These are phyloP conservation scores for Suillus paluster DNA, from an alignment of 768 basidiomycete genomes.

Conservation along the genomic window DNA sequence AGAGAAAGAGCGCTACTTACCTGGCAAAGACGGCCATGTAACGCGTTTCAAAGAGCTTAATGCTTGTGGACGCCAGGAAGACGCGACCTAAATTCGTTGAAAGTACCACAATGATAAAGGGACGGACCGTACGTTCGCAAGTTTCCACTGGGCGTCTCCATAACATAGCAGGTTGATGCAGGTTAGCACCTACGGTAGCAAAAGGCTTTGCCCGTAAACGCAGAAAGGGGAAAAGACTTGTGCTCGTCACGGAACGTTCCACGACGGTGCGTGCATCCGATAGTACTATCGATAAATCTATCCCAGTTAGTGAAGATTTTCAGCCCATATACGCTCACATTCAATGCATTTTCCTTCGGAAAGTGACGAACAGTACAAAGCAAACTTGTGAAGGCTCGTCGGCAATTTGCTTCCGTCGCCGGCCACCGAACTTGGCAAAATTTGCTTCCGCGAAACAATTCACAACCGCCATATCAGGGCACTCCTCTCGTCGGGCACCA, in stretches of 20 bases:
- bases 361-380: constrained; percentile 20
- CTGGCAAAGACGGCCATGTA: constrained; percentile 12
- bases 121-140: constrained; percentile 12
- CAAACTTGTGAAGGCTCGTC: constrained; percentile 7
- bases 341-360: constrained; percentile 10
- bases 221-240: constrained; percentile 15
- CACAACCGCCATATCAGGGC: neutral
- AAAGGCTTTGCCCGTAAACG: neutral
- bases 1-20: constrained; percentile 8
- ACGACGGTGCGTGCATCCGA: constrained; percentile 4
- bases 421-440: neutral
- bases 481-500: neutral
- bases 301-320: neutral
- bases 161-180: constrained; percentile 4
- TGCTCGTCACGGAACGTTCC: constrained; percentile 12
- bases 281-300: neutral
- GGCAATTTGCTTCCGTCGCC: constrained; percentile 6
- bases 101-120: constrained; percentile 11
- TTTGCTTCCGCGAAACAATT: constrained; percentile 3
- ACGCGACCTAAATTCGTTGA: constrained; percentile 2
- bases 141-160: constrained; percentile 20
- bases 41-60: constrained; percentile 14
- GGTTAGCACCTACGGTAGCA: constrained; percentile 4
- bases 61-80: neutral
- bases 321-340: neutral